These are phyloP conservation scores for Opeltia flavorubescens DNA, from an alignment of 495 filamentous ascomycete species.

Conservation along the genomic window DNA sequence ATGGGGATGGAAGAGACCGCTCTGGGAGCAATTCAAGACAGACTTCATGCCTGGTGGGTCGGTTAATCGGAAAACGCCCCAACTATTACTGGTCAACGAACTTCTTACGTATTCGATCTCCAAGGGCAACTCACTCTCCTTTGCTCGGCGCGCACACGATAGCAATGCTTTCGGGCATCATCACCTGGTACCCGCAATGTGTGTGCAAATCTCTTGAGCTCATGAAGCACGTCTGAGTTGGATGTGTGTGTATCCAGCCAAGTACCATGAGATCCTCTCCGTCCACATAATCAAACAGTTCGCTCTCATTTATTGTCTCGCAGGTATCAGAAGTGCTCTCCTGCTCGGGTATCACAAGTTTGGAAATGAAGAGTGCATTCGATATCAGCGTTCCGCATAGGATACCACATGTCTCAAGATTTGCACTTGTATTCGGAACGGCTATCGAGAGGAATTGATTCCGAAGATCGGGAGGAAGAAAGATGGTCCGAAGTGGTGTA, in stretches of 20 bases:
- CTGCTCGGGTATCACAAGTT: constrained; percentile 83
- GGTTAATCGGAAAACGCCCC: constrained; percentile 84
- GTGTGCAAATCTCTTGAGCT: constrained; percentile 88
- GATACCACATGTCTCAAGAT: constrained; percentile 89
- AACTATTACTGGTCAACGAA: constrained; percentile 33
- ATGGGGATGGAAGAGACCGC: constrained; percentile 75
- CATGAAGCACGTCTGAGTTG: constrained; percentile 95
- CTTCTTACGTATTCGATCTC: background rate
- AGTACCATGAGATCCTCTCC: constrained; percentile 73
- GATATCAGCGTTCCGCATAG: constrained; percentile 81
- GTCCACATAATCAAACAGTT: constrained; percentile 76
- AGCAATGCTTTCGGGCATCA: constrained; percentile 89
- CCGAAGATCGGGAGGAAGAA: constrained; percentile 67
- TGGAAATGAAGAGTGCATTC: constrained; percentile 82
- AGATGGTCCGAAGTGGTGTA: constrained; percentile 69
- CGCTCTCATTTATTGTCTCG: constrained; percentile 74
- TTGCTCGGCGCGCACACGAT: constrained; percentile 88
- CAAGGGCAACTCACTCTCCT: constrained; percentile 38
- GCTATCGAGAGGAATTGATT: constrained; percentile 56
- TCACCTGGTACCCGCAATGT: constrained; percentile 81
- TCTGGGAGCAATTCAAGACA: constrained; percentile 60
- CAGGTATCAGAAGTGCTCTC: constrained; percentile 82
- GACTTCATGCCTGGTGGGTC: constrained; percentile 78
- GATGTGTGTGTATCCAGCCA: constrained; percentile 98
- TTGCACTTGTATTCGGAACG: constrained; percentile 55